Evolutionary conservation across 2,329 filamentous ascomycete genomes (phyloP), one percentile per base, ranked within the genome.

Genomic region (Paecilomyces fulvus): DNA sequence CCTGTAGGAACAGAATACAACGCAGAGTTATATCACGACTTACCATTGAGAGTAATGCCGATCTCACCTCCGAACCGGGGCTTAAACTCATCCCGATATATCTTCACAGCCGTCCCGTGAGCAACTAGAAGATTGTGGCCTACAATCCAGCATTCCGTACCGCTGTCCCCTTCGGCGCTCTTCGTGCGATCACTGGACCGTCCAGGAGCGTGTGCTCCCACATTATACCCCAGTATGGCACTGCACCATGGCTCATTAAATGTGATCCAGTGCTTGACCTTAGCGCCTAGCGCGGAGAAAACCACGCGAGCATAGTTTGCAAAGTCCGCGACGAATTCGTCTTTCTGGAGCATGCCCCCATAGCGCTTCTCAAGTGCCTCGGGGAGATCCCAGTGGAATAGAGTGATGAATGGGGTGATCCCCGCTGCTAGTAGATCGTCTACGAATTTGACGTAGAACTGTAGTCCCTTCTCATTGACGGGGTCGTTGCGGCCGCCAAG

Each of bases 161-260:
- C 80, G 63, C 85, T 86, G 75, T 94, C 88, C 25, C 89, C 90
- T 49, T 85, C 81, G 1, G 82, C 66, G 53, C 82, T 89, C 79
- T 86, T 89, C 58, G 69, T 80, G 60, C 89, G 83, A 73, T 94
- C 86, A 63, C 87, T 90, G 6, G 86, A 89, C 67, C 83, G 86
- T n/a, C 90, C 90, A 0, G 90, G 90, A 10, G 90, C 90, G 68
- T 92, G 91, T 60, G 84, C 77, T 28, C 90, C 90, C 48, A 82
- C 83, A 67, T 81, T 88, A 74, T 92, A 94, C 33, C 90, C 90
- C 48, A 94, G 80, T 59, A 94, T 86, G 54, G 87, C 84, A 61
- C 84, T 89, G 75, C 89, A 95, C 85, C 88, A 94, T 3, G 90
- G 90, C 77, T 95, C 90, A 71, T 94, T 94, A 76, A 92, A 90